Evolutionary conservation across 2,329 filamentous ascomycete species (phyloP), one percentile per base, ranked within the genome.

Genomic region (Coniella vitis): DNA sequence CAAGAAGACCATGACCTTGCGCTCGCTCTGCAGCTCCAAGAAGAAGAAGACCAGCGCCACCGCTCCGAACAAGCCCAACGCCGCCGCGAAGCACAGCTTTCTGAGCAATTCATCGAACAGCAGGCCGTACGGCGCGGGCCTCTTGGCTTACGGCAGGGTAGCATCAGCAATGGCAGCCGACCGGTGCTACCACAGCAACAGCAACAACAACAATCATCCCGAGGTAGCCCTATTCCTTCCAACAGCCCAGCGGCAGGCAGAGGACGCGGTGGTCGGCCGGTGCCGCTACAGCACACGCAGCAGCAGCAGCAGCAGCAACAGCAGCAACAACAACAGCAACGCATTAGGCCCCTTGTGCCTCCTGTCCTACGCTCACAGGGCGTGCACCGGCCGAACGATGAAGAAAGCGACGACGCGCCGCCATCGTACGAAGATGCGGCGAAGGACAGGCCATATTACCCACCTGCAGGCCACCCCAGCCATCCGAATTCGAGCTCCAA

Each of bases 1-100:
- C 77, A 94, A 70, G 81, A 96, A 67, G 90, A 96, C 59, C 82
- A 90, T 52, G 87, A 93, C 53, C 69, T 96, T 25, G 93, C 93
- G 0, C 75, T 97, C 3, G 90, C 91, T 0, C 73, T 98, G 7
- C 93, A 97, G 61, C 76, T 96, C 1, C 91, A 97, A 63, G 93
- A 97, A 60, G 90, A 95, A 63, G 91, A 97, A 64, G 89, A 96
- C 55, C 83, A 89, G 59, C 78, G 82, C 13, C 81, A 90, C 55
- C 77, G 79, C n/a, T 57, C 61, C 7, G 75, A 80, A 43, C 76
- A 81, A 42, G 79, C 78, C 9, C 77, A 83, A 1, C 75, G 83
- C 7, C 72, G 74, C 10, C 73, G 80, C n/a, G 83, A 90, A 63
- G 81, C 80, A 47, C 70, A 80, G 49, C 71, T 87, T 1, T 86